A percentile compares a stretch with the other conserved stretches of the same genome.
Evolutionary conservation across 805 yeast species (phyloP).

Genomic region (Hanseniaspora hatyaiensis): DNA sequence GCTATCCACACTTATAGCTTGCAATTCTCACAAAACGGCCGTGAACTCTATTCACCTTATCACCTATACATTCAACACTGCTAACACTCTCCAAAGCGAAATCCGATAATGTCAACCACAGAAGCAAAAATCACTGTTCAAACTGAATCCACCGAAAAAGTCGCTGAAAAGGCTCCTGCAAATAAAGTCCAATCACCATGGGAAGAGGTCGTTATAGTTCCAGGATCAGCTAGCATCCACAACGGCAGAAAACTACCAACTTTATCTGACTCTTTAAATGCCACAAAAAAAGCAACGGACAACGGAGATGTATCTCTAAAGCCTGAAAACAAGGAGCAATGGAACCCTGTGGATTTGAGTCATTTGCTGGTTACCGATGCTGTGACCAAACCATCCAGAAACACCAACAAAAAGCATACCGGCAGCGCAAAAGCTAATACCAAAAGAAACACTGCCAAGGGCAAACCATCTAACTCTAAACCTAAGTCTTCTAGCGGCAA

Average conservation of each 20-base stretch:
- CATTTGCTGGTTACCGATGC: slow-evolving; percentile 8
- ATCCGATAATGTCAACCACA: not conserved
- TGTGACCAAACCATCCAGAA: not conserved
- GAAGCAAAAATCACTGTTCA: not conserved
- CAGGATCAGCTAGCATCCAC: slow-evolving; percentile 24
- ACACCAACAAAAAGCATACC: not conserved
- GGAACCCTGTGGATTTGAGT: slow-evolving; percentile 13
- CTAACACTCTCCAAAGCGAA: not conserved
- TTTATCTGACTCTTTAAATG: slow-evolving; percentile 27
- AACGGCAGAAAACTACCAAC: slow-evolving; percentile 30
- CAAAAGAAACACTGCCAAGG: no score
- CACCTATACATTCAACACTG: no score
- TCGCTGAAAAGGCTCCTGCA: not conserved
- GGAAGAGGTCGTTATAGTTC: slow-evolving; percentile 29
- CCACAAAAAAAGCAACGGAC: slow-evolving; percentile 15
- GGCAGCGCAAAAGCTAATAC: no score
- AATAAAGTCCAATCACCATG: slow-evolving; percentile 49
- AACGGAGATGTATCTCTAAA: not conserved
- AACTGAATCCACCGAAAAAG: no score
- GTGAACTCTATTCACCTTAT: no score
- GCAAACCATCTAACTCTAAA: no score
- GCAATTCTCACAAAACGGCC: no score
- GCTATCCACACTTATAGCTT: no score
- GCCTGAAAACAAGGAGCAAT: slow-evolving; percentile 9
- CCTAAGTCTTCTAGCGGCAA: no score